Evolutionary conservation across 805 yeast species (phyloP).

Genomic region (Yarrowia osloensis): DNA sequence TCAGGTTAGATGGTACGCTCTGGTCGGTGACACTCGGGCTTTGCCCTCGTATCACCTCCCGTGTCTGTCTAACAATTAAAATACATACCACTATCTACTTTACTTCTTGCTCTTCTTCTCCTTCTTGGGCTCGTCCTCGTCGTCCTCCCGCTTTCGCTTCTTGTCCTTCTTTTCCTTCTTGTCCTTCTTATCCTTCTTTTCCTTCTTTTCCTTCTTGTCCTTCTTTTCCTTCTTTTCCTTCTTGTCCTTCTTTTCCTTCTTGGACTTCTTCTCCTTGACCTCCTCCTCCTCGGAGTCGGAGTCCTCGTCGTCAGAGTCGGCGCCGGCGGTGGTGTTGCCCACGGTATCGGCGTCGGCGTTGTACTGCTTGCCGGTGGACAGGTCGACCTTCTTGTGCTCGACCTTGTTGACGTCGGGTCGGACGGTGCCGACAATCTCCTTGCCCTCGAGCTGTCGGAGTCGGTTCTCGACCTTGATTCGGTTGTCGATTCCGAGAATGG

Average conservation of each 20-base stretch:
- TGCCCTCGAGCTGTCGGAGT: constrained; percentile 92
- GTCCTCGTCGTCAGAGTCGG: constrained; percentile 61
- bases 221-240: constrained; percentile 40
- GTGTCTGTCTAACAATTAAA: constrained; percentile 6
- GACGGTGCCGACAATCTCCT: constrained; percentile 83
- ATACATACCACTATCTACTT: constrained; percentile 1
- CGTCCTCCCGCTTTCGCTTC: constrained; percentile 40
- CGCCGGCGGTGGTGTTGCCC: constrained; percentile 66
- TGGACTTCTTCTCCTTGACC: constrained; percentile 40
- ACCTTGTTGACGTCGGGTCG: constrained; percentile 67
- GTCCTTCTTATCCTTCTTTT: constrained; percentile 40
- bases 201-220: constrained; percentile 42
- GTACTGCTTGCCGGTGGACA: constrained; percentile 82
- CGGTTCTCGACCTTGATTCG: constrained; percentile 94
- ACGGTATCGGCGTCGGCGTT: constrained; percentile 93
- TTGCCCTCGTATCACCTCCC: background rate
- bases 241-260: constrained; percentile 36
- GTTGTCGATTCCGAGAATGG: constrained; percentile 87
- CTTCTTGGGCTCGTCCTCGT: constrained; percentile 41
- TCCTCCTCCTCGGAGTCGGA: constrained; percentile 35
- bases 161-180: constrained; percentile 41
- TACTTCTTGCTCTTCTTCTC: constrained; percentile 39
- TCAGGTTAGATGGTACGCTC: background rate
- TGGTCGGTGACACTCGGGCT: background rate
- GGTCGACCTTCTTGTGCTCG: constrained; percentile 81